Base-by-base conservation (phyloP, 2,329 filamentous ascomycete genomes). In the Onygenales sp. region DNA sequence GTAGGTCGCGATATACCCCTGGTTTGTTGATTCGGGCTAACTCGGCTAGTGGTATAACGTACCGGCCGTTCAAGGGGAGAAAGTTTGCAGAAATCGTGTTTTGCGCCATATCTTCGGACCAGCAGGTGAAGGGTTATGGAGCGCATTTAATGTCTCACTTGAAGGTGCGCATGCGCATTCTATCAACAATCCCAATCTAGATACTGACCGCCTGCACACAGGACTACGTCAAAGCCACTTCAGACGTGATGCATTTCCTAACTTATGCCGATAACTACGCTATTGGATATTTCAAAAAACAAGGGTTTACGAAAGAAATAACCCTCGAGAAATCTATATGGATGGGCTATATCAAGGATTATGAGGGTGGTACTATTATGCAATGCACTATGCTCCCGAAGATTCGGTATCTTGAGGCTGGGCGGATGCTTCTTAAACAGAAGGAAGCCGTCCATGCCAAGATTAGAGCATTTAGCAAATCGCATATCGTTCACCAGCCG, bases 321-420 rank as follows among this genome's bases (percentile, higher is more conserved):
- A 95, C 91, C 0, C 81, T 98, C 0, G 87, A 93, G 55, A 87
- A 85, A 63, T 84, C 85, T 2, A 85, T 89, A 3, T 98, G 93
- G 93, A 97, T 97, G 93, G 93, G 93, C 2, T 98, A 97, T 64
- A 98, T 98, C 75, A 98, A 98, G 68, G 93, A 98, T 68, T 98
- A 98, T 69, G 93, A 98, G 72, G 93, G 93, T 54, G 93, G 93
- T 55, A 98, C 93, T 0, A 95, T 98, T 57, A 98, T 98, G 93
- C 93, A 98, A 73, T 98, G 93, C 66, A 89, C 87, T 51, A 97
- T 98, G 93, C 80, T 98, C 17, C 92, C 92, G 7, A 87, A 87
- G 58, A 89, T 97, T 52, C 87, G 93, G 49, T 98, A 98, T 70
- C 84, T 98, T 5, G 92, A 98, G 69, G 83, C 85, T 64, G 87